Percentiles rank a stretch among this genome's conserved stretches.
phyloP scores from a whole-genome alignment of 305 asterid species.

The Fraxinus velutina region DNA sequence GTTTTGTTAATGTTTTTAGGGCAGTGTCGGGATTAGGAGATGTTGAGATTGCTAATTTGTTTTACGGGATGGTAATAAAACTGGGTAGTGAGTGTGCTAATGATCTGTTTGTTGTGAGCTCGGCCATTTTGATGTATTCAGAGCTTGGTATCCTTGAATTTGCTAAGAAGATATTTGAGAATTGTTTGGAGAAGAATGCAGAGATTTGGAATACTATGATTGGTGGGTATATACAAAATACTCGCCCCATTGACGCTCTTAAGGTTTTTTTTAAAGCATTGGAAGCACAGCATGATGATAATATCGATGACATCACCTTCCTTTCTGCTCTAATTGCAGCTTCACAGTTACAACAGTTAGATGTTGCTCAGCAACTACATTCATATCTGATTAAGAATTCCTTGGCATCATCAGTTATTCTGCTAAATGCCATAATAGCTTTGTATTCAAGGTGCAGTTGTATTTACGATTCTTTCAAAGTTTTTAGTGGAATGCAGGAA shows the following conservation, averaged over 20 bases:
- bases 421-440: slow-evolving; percentile 58
- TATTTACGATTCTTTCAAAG: slow-evolving; percentile 51
- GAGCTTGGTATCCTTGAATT: slow-evolving; percentile 60
- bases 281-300: slow-evolving; percentile 35
- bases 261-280: slow-evolving; percentile 55
- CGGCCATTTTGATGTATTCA: slow-evolving; percentile 72
- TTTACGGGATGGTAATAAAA: slow-evolving; percentile 59
- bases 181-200: slow-evolving; percentile 58
- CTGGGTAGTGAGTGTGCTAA: slow-evolving; percentile 53
- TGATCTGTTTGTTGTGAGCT: slow-evolving; percentile 74
- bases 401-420: slow-evolving; percentile 42
- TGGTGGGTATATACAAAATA: slow-evolving; percentile 63
- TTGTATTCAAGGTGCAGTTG: slow-evolving; percentile 68
- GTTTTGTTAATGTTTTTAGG: slow-evolving; percentile 70
- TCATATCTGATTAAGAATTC: slow-evolving; percentile 55
- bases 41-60: slow-evolving; percentile 40
- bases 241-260: slow-evolving; percentile 48
- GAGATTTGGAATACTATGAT: slow-evolving; percentile 89
- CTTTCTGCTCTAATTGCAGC: slow-evolving; percentile 69
- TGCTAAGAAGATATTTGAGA: slow-evolving; percentile 59
- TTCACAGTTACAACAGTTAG: slow-evolving; percentile 61
- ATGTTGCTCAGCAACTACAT: slow-evolving; percentile 60
- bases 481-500: slow-evolving; percentile 59
- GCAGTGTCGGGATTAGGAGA: slow-evolving; percentile 55
- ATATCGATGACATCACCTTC: slow-evolving; percentile 66